These are phyloP conservation scores for Ganoderma lucidum DNA, from an alignment of 1,284 basidiomycete genomes.

Conservation along the genomic window DNA sequence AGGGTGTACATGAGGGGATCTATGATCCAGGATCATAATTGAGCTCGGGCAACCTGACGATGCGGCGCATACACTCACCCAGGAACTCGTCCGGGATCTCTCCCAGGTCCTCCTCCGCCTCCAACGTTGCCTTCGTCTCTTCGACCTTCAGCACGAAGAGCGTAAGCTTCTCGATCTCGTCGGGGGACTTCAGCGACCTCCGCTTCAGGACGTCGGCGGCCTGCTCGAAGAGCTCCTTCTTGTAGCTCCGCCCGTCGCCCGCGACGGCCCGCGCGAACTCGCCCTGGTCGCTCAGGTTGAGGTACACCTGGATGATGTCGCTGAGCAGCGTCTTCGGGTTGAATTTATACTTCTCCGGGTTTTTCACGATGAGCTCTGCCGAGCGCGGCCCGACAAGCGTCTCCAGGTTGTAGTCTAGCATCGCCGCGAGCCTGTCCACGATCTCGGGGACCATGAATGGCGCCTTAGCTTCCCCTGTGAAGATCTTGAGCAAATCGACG, in stretches of 20 bases:
- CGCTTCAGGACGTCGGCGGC: slow-evolving; percentile 78
- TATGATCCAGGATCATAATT: slow-evolving; percentile 43
- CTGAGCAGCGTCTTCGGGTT: slow-evolving; percentile 85
- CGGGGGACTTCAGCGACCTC: slow-evolving; percentile 78
- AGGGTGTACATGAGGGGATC: slow-evolving; percentile 94
- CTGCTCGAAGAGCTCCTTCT: slow-evolving; percentile 83
- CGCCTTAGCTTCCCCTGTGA: slow-evolving; percentile 90
- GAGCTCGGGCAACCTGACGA: slow-evolving; percentile 13
- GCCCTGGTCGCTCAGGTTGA: slow-evolving; percentile 85
- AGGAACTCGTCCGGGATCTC: slow-evolving; percentile 97
- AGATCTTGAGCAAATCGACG: slow-evolving; percentile 88
- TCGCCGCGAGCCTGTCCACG: slow-evolving; percentile 93
- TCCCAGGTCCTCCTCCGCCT: slow-evolving; percentile 92
- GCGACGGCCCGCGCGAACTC: slow-evolving; percentile 93
- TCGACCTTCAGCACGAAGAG: slow-evolving; percentile 88
- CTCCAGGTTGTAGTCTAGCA: slow-evolving; percentile 96
- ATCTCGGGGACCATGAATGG: slow-evolving; percentile 99
- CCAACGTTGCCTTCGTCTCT: slow-evolving; percentile 77
- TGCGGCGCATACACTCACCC: slow-evolving; percentile 55
- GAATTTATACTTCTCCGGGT: slow-evolving; percentile 92
- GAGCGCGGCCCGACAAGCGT: slow-evolving; percentile 90
- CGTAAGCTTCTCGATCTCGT: slow-evolving; percentile 81
- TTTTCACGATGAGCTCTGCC: slow-evolving; percentile 85
- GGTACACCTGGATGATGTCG: slow-evolving; percentile 91
- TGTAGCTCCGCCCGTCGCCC: slow-evolving; percentile 92